phyloP scores from a whole-genome alignment of 176 grass and related monocot species.

The Oryza officinalis region DNA sequence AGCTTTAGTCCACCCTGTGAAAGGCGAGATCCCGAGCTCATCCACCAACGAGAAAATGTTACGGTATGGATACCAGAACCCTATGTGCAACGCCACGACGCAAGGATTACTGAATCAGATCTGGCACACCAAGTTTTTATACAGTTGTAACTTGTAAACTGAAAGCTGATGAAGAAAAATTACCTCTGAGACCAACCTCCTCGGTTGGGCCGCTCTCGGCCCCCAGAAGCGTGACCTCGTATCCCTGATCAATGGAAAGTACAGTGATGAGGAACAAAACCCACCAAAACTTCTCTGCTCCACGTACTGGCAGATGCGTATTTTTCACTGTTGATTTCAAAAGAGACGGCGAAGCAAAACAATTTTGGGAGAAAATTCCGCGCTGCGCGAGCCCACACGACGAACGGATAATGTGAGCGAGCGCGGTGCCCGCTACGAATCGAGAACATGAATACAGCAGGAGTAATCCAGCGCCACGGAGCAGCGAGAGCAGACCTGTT shows the following conservation, averaged over 20 bases:
- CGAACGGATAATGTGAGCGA: not conserved
- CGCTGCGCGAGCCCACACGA: not conserved
- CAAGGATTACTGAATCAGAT: constrained; percentile 3
- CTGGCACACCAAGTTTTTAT: not conserved
- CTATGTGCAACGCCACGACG: constrained; percentile 41
- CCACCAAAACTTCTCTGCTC: not conserved
- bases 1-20: constrained; percentile 73
- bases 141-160: not conserved
- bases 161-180: not conserved
- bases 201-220: constrained; percentile 51
- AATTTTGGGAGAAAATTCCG: not conserved
- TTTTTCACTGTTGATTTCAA: not conserved
- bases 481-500: constrained; percentile 47
- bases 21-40: constrained; percentile 78
- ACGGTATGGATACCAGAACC: constrained; percentile 81
- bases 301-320: not conserved
- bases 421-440: not conserved
- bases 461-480: not conserved
- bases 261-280: not conserved
- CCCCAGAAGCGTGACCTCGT: constrained; percentile 70
- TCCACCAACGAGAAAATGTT: constrained; percentile 83
- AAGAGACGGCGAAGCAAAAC: not conserved
- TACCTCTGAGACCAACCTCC: constrained; percentile 81
- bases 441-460: not conserved
- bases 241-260: constrained; percentile 47